phyloP scores from a whole-genome alignment of 2,329 filamentous ascomycete species.

The Bipolaris oryzae region DNA sequence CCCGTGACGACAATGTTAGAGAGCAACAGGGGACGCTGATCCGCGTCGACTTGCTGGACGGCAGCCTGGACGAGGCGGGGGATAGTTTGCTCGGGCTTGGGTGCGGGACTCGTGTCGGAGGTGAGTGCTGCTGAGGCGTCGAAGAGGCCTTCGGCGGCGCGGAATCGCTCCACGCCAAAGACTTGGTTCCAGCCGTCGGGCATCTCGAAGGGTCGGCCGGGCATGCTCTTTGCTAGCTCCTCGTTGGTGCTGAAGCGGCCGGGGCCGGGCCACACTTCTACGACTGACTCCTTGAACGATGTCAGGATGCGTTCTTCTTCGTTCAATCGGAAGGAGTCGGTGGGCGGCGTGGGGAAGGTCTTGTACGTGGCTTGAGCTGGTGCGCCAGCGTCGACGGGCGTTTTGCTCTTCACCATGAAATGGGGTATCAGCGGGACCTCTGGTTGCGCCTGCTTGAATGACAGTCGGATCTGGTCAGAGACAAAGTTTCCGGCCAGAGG shows the following conservation, averaged over 20 bases:
- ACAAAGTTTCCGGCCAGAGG: constrained; percentile 88
- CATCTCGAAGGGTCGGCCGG: constrained; percentile 92
- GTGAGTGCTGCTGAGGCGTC: constrained; percentile 77
- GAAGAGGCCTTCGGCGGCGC: constrained; percentile 86
- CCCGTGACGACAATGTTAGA: constrained; percentile 93
- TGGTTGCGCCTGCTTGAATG: constrained; percentile 72
- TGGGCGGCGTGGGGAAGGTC: constrained; percentile 66
- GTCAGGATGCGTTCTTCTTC: constrained; percentile 93
- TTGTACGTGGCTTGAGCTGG: constrained; percentile 77
- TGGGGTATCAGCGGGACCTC: constrained; percentile 80
- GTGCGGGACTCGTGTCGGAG: constrained; percentile 57
- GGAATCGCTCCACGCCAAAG: constrained; percentile 87
- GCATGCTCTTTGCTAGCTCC: constrained; percentile 73
- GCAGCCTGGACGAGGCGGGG: constrained; percentile 80
- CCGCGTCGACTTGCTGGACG: constrained; percentile 82
- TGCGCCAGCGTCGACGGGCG: constrained; percentile 82
- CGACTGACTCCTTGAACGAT: constrained; percentile 97
- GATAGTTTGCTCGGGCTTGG: constrained; percentile 77
- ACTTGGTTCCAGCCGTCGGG: constrained; percentile 96
- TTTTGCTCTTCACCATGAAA: constrained; percentile 87
- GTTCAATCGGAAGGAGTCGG: constrained; percentile 76
- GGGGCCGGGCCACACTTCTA: constrained; percentile 88
- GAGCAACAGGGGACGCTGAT: constrained; percentile 81
- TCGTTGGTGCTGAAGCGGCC: constrained; percentile 73
- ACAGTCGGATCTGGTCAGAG: constrained; percentile 81